Conservation (phyloP, 495 filamentous ascomycete genomes). For the Evansstolkia leycettana region DNA sequence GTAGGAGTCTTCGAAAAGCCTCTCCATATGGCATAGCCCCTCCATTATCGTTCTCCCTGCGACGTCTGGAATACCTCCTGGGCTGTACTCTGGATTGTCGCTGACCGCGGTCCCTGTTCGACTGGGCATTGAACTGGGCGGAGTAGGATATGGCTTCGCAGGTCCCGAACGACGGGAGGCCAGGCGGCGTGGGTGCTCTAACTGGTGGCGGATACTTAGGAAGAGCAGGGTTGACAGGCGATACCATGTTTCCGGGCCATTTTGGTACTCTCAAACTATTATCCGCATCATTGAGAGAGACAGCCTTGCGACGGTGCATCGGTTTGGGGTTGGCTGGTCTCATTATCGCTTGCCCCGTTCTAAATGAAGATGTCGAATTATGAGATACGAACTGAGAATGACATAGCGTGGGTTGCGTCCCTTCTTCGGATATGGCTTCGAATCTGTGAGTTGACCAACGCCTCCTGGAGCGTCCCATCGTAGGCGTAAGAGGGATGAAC, state of each 20-base stretch:
- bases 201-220: conserved; percentile 29
- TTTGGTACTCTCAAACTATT: conserved; percentile 3
- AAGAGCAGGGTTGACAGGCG: conserved; percentile 16
- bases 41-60: too few species aligned
- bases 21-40: conserved; percentile 1
- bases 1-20: conserved; percentile 18
- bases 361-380: background rate
- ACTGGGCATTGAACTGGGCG: conserved; percentile 11
- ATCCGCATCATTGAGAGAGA: conserved; percentile 12
- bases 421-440: conserved; percentile 2
- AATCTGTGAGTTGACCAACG: background rate
- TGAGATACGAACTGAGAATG: conserved; percentile 1
- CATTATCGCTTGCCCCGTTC: conserved; percentile 3
- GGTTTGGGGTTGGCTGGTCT: conserved; percentile 7
- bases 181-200: conserved; percentile 32
- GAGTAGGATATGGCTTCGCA: conserved; percentile 27
- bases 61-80: too few species aligned
- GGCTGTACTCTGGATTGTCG: background rate
- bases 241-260: conserved; percentile 15
- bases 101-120: conserved; percentile 1
- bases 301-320: conserved; percentile 8
- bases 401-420: background rate
- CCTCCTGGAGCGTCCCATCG: background rate
- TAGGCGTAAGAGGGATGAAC: conserved; percentile 9
- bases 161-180: conserved; percentile 34